Base-by-base conservation (phyloP, 2,329 filamentous ascomycete genomes). In the Phaeophleospora eucalypticola region DNA sequence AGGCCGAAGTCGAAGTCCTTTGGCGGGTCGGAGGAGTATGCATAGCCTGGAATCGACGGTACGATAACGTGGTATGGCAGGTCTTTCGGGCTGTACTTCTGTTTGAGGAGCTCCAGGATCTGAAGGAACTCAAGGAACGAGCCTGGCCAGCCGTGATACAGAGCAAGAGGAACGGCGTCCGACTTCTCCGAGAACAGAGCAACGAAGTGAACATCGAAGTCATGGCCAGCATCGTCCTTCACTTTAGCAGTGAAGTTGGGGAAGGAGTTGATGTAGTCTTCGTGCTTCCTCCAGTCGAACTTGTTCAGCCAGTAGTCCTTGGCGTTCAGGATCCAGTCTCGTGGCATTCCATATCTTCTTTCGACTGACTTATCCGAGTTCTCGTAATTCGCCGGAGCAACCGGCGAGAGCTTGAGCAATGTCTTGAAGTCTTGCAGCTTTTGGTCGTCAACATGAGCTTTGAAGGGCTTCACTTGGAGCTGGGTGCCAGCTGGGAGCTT, bases 61-160 rank as follows among this genome's bases (percentile, higher is more conserved):
- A 75, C 71, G 34, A 81, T 69, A 36, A 81, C 59, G 51, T 81
- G 78, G 55, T 77, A 81, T 0, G 78, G 78, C 4, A 80, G 64
- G 1, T 67, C 68, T 2, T 71, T 62, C 0, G 76, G 69, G 0
- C 70, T 68, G 56, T 80, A 79, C 39, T 71, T 73, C 3, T 57
- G 49, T n/a, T 57, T 60, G n/a, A 69, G 52, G 1, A 53, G 47
- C 9, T 54, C 51, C 19, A 68, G 49, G n/a, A 68, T 60, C 6
- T 56, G 56, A 15, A 54, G 37, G 16, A 66, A 65, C 47, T 68
- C 67, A 4, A 68, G 47, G 43, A 69, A 67, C 8, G 57, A 63
- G 10, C 67, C 65, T 17, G 66, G 67, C 67, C 66, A 68, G 27
- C 65, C 66, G 40, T 69, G 66, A 6, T 59, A 57, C 44, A 67